These are phyloP conservation scores for Plasmodium berghei DNA, from an alignment of 169 alveolate genomes.

Conservation along the genomic window DNA sequence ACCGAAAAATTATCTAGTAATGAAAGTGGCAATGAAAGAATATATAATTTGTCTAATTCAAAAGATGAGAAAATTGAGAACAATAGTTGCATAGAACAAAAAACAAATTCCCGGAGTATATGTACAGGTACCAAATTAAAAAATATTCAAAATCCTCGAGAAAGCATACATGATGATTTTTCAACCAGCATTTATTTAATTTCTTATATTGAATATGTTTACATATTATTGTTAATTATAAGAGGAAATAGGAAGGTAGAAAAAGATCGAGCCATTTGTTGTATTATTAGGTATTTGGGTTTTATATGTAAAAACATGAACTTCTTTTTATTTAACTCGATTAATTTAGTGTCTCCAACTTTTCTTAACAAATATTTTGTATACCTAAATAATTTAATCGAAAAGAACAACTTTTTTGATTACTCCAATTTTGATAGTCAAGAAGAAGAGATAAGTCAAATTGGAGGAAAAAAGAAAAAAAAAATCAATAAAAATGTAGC, in stretches of 20 bases:
- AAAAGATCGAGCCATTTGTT: slow-evolving; percentile 66
- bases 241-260: slow-evolving; percentile 55
- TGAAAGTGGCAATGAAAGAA: not conserved
- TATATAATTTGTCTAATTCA: too few relatives aligned
- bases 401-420: slow-evolving; percentile 24
- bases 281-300: slow-evolving; percentile 69
- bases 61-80: not conserved
- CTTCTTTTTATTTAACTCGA: slow-evolving; percentile 65
- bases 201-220: slow-evolving; percentile 69
- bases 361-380: slow-evolving; percentile 54
- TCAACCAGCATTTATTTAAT: slow-evolving; percentile 26
- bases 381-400: slow-evolving; percentile 37
- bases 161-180: slow-evolving; percentile 6
- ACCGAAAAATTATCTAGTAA: not conserved
- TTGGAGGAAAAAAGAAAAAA: not conserved
- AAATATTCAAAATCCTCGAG: not conserved
- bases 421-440: not conserved
- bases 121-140: not conserved
- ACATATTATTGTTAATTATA: slow-evolving; percentile 51
- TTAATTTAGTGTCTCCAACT: slow-evolving; percentile 40
- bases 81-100: not conserved
- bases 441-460: not conserved
- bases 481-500: not conserved
- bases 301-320: slow-evolving; percentile 74
- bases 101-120: not conserved